Evolutionary conservation across 1,139 yeast genomes (phyloP).

Genomic region (Candida sp.): DNA sequence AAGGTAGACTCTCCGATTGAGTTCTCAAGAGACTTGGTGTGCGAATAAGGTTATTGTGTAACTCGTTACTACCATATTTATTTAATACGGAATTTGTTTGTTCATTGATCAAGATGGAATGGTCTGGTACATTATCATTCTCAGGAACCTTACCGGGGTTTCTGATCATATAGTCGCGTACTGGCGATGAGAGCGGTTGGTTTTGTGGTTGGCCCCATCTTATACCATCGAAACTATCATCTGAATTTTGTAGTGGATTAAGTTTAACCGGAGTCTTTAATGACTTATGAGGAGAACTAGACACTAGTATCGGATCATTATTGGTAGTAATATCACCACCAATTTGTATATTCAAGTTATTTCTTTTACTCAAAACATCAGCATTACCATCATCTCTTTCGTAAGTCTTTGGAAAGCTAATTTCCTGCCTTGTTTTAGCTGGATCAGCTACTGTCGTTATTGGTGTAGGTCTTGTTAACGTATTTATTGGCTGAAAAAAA

Average conservation of each 20-base stretch:
- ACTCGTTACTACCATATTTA: constrained; percentile 32
- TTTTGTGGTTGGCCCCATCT: constrained; percentile 39
- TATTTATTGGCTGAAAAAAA: neutral
- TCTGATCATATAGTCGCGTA: constrained; percentile 14
- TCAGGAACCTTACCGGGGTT: constrained; percentile 5
- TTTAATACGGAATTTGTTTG: constrained; percentile 33
- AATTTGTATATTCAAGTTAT: neutral
- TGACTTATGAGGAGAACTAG: neutral
- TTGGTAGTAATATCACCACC: no score
- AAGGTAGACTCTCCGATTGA: constrained; percentile 18
- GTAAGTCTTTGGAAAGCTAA: neutral
- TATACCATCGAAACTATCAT: constrained; percentile 46
- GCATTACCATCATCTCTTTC: neutral
- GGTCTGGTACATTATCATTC: neutral
- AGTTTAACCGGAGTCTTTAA: neutral
- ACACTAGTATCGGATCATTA: neutral
- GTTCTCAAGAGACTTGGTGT: constrained; percentile 23
- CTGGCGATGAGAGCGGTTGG: constrained; percentile 32
- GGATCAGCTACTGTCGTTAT: constrained; percentile 2
- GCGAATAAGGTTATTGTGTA: constrained; percentile 21
- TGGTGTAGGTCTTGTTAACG: neutral
- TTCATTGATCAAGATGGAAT: constrained; percentile 19
- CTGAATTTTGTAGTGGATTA: constrained; percentile 32
- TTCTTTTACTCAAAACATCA: neutral
- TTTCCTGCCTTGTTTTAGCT: neutral